phyloP scores from a whole-genome alignment of 371 early-diverging fungal species.

The Mortierella sp. region DNA sequence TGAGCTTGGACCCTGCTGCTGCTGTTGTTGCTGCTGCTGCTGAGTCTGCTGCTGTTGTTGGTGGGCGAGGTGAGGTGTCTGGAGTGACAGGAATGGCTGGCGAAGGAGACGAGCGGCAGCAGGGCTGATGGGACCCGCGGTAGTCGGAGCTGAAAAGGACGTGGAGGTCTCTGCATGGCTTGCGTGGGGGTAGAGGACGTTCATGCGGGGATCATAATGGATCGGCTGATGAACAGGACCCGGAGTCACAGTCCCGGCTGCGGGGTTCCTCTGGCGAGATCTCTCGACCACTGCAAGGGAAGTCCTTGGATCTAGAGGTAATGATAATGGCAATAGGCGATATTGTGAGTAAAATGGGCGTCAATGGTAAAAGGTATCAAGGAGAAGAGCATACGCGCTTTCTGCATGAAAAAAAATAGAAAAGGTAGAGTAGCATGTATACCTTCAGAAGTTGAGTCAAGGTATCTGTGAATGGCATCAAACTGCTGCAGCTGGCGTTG shows the following conservation, averaged over 20 bases:
- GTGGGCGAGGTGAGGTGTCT: conserved; percentile 10
- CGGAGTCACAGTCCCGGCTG: neutral
- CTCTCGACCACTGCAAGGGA: conserved; percentile 35
- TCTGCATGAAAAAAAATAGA: neutral
- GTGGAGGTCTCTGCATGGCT: conserved; percentile 15
- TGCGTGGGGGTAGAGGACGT: conserved; percentile 14
- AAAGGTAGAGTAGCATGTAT: too few species aligned
- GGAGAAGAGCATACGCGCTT: neutral
- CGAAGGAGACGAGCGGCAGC: conserved; percentile 41
- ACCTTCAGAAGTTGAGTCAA: conserved; percentile 33
- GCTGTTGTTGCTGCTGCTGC: conserved; percentile 12
- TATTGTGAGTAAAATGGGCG: neutral
- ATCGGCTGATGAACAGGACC: conserved; percentile 18
- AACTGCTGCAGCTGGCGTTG: conserved; percentile 39
- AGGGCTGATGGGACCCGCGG: conserved; percentile 30
- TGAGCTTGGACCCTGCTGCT: neutral
- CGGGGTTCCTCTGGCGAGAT: conserved; percentile 41
- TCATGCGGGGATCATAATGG: conserved; percentile 6
- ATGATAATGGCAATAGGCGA: neutral
- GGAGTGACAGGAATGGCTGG: conserved; percentile 40
- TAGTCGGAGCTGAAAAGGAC: conserved; percentile 13
- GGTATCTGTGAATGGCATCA: conserved; percentile 44
- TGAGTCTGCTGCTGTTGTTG: conserved; percentile 13
- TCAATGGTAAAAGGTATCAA: neutral
- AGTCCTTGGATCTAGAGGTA: conserved; percentile 20